Conservation (phyloP, 2,329 filamentous ascomycete species). For the Aureobasidium sp. region DNA sequence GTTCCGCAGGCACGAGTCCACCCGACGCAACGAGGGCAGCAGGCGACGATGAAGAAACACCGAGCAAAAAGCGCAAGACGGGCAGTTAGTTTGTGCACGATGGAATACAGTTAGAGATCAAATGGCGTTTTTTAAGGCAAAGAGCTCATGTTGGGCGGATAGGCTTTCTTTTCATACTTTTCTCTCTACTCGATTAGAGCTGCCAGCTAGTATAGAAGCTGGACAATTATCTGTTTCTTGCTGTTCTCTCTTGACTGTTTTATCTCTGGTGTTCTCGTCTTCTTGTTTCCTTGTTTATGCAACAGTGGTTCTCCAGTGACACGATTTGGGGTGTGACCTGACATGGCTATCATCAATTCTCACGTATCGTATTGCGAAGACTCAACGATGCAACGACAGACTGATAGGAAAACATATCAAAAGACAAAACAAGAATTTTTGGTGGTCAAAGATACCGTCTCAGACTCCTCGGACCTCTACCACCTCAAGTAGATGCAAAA, state of each 20-base stretch:
- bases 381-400: too few relatives aligned
- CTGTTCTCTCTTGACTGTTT: not conserved
- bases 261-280: too few relatives aligned
- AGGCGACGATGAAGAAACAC: constrained; percentile 21
- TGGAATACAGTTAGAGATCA: not conserved
- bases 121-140: not conserved
- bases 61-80: constrained; percentile 20
- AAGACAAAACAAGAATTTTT: too few relatives aligned
- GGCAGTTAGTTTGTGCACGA: not conserved
- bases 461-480: too few relatives aligned
- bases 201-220: not conserved
- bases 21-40: constrained; percentile 15
- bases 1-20: constrained; percentile 34
- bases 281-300: too few relatives aligned
- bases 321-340: too few relatives aligned
- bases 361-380: too few relatives aligned
- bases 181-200: not conserved
- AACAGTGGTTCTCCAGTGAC: too few relatives aligned
- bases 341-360: too few relatives aligned
- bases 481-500: not conserved
- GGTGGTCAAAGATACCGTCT: too few relatives aligned
- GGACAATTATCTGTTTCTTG: not conserved
- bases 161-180: not conserved
- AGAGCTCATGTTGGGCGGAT: not conserved
- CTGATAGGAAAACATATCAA: too few relatives aligned